Conservation (phyloP, 73 alveolate genomes). For the Blepharisma stoltei region DNA sequence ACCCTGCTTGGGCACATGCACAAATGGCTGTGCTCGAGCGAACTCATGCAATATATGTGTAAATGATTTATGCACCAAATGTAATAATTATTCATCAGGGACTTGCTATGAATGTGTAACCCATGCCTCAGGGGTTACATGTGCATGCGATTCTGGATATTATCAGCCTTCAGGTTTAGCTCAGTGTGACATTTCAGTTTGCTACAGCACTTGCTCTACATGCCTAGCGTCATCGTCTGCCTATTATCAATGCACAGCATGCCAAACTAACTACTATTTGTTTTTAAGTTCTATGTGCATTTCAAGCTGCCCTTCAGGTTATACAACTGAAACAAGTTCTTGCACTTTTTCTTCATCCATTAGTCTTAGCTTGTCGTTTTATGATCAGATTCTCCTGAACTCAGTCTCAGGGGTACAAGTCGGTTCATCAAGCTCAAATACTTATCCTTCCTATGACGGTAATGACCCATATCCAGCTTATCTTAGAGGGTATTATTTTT, state of each 20-base stretch:
- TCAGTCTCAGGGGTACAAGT: not conserved
- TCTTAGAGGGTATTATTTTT: constrained; percentile 7
- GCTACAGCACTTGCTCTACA: not conserved
- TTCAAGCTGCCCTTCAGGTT: constrained; percentile 17
- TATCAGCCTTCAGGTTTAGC: not conserved
- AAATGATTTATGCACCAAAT: not conserved
- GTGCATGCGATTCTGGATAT: constrained; percentile 18
- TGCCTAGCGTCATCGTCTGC: not conserved
- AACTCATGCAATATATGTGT: constrained; percentile 7
- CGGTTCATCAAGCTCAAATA: not conserved
- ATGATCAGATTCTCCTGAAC: not conserved
- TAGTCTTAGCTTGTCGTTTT: not conserved
- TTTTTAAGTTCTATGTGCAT: not conserved
- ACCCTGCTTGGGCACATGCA: not conserved
- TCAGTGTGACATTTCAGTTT: not conserved
- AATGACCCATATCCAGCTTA: not conserved
- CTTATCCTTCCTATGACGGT: not conserved
- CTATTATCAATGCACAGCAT: not conserved
- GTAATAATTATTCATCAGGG: not conserved
- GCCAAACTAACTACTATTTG: not conserved
- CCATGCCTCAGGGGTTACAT: not conserved
- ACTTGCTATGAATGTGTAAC: not conserved
- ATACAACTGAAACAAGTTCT: not conserved
- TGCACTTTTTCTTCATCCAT: not conserved
- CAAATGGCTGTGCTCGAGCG: not conserved